Conservation (phyloP, 2,329 filamentous ascomycete species). For the Fusarium algeriense region DNA sequence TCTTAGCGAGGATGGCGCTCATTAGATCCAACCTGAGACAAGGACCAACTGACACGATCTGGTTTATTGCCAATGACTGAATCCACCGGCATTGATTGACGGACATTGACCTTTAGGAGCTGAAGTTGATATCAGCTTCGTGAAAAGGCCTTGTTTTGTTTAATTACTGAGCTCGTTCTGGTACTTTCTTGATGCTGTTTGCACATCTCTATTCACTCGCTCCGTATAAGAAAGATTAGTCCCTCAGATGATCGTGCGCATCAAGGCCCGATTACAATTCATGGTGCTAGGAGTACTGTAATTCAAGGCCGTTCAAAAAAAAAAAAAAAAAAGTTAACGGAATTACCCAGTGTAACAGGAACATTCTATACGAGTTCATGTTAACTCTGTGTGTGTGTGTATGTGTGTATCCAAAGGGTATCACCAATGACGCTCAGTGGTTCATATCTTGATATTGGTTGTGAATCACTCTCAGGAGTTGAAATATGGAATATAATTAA, state of each 20-base stretch:
- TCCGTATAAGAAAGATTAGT: not conserved
- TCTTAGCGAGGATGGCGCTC: slow-evolving; percentile 24
- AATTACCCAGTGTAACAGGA: not conserved
- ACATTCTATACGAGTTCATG: not conserved
- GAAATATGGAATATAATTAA: slow-evolving; percentile 21
- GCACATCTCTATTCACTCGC: not conserved
- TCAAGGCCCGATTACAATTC: not conserved
- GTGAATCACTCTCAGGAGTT: not conserved
- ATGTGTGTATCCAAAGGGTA: not conserved
- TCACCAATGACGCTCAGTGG: not conserved
- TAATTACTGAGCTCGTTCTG: not conserved
- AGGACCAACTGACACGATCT: not conserved
- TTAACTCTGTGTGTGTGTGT: not conserved
- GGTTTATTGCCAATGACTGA: not conserved
- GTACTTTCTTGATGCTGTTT: not conserved
- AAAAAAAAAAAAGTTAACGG: not conserved
- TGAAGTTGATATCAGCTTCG: not conserved
- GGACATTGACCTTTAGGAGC: not conserved
- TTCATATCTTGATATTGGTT: not conserved
- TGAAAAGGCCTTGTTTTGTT: not conserved
- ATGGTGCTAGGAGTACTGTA: not conserved
- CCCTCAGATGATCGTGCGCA: not conserved
- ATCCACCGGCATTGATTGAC: not conserved
- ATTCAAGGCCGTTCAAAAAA: not conserved
- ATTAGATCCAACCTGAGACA: slow-evolving; percentile 38